Conservation (phyloP, 371 early-diverging fungal genomes). For the Lichtheimia ornata region DNA sequence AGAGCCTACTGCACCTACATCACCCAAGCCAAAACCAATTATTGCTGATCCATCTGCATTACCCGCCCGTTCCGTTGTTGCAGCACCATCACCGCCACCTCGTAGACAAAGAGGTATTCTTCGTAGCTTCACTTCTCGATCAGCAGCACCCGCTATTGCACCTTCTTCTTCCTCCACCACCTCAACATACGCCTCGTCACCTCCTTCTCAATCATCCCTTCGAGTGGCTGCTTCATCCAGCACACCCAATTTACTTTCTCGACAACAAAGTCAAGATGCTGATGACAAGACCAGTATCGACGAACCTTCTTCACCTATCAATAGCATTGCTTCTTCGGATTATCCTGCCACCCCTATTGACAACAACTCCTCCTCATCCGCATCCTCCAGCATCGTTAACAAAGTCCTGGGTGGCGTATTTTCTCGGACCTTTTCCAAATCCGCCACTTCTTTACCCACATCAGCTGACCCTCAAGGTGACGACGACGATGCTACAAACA, state of each 20-base stretch:
- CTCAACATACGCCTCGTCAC: neutral
- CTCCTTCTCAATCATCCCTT: neutral
- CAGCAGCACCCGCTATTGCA: slow-evolving; percentile 5
- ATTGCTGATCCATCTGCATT: slow-evolving; percentile 36
- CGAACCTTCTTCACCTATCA: slow-evolving; percentile 10
- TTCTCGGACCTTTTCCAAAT: slow-evolving; percentile 31
- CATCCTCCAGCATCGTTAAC: slow-evolving; percentile 25
- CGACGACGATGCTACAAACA: slow-evolving; percentile 4
- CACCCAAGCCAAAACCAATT: slow-evolving; percentile 43
- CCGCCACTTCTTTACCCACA: slow-evolving; percentile 13
- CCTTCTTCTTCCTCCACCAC: slow-evolving; percentile 3
- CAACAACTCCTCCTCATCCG: slow-evolving; percentile 4
- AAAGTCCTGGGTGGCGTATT: slow-evolving; percentile 34
- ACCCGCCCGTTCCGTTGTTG: slow-evolving; percentile 27
- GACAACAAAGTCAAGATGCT: neutral
- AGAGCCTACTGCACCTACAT: slow-evolving; percentile 13
- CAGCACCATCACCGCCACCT: slow-evolving; percentile 14
- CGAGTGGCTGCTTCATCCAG: slow-evolving; percentile 17
- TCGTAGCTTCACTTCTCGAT: slow-evolving; percentile 42
- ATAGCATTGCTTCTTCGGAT: slow-evolving; percentile 10
- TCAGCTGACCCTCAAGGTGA: neutral
- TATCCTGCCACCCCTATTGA: slow-evolving; percentile 8
- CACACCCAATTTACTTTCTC: slow-evolving; percentile 13
- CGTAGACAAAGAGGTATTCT: slow-evolving; percentile 27
- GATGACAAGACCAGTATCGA: slow-evolving; percentile 8